Evolutionary conservation across 192 early-diverging fungal species (phyloP).

Genomic region (Coemansia sp.): DNA sequence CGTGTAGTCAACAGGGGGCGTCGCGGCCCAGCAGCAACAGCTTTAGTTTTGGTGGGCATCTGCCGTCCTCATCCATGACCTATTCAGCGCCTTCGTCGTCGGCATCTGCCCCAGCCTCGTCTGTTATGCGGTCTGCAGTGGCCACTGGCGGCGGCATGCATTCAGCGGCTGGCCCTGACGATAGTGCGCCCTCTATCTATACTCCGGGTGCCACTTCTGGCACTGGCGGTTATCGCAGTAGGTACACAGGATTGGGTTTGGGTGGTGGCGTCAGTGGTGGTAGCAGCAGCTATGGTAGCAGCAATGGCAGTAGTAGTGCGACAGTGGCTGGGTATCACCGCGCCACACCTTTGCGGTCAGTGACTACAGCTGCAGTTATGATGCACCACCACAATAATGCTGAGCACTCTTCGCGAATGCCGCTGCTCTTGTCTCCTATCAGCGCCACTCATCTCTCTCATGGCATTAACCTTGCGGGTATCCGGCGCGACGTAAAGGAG

Average conservation of each 20-base stretch:
- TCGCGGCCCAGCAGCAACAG: conserved; percentile 50
- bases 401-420: conserved; percentile 27
- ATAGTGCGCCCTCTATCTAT: conserved; percentile 3
- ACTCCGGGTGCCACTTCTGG: background rate
- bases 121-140: conserved; percentile 29
- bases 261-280: conserved; percentile 31
- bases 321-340: conserved; percentile 24
- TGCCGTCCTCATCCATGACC: background rate
- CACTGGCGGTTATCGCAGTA: conserved; percentile 17
- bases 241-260: conserved; percentile 44
- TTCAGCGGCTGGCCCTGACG: conserved; percentile 5
- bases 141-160: conserved; percentile 7
- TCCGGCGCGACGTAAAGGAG: conserved; percentile 43
- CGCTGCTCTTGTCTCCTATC: conserved; percentile 54
- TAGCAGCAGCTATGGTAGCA: conserved; percentile 3
- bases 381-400: conserved; percentile 23
- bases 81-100: conserved; percentile 20
- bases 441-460: conserved; percentile 18
- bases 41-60: conserved; percentile 30
- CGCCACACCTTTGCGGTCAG: conserved; percentile 39
- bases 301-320: conserved; percentile 12
- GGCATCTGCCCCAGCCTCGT: conserved; percentile 49
- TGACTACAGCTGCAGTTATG: conserved; percentile 44
- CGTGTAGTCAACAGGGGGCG: conserved; percentile 3
- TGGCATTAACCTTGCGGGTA: conserved; percentile 43